A percentile compares a stretch with the other conserved stretches of the same genome.
These are phyloP conservation scores for Penicillium hesseltinei DNA, from an alignment of 2,329 filamentous ascomycete species.

Conservation along the genomic window DNA sequence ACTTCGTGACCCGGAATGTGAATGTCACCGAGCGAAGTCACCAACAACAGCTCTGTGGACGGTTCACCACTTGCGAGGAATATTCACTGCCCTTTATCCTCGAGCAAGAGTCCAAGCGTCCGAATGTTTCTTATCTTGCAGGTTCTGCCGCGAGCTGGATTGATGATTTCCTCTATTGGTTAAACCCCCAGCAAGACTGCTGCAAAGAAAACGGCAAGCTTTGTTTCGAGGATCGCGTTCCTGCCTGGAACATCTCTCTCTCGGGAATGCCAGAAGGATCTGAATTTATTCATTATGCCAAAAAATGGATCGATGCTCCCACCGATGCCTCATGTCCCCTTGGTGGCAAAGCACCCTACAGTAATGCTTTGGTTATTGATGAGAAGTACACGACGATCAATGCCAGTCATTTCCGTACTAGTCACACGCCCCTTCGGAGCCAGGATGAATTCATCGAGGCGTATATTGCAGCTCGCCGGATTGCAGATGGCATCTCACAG, in stretches of 20 bases:
- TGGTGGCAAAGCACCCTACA: slow-evolving; percentile 83
- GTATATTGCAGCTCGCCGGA: slow-evolving; percentile 84
- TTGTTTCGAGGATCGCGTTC: slow-evolving; percentile 76
- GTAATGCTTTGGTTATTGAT: slow-evolving; percentile 78
- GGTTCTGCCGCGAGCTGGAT: slow-evolving; percentile 92
- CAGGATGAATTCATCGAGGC: slow-evolving; percentile 92
- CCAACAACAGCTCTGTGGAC: slow-evolving; percentile 84
- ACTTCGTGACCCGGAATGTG: slow-evolving; percentile 83
- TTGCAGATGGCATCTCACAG: slow-evolving; percentile 70
- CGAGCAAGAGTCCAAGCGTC: slow-evolving; percentile 89
- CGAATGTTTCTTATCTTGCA: slow-evolving; percentile 82
- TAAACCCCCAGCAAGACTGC: slow-evolving; percentile 81
- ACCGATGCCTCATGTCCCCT: slow-evolving; percentile 83
- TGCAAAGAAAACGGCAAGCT: slow-evolving; percentile 69
- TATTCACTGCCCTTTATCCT: slow-evolving; percentile 84
- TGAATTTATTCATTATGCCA: slow-evolving; percentile 85
- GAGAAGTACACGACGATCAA: slow-evolving; percentile 63
- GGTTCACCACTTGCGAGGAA: slow-evolving; percentile 83
- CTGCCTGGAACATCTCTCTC: slow-evolving; percentile 85
- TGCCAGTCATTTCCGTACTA: slow-evolving; percentile 88
- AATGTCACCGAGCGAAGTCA: slow-evolving; percentile 73
- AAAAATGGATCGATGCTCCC: slow-evolving; percentile 77
- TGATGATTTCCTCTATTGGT: slow-evolving; percentile 93
- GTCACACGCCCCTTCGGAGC: slow-evolving; percentile 79
- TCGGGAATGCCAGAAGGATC: slow-evolving; percentile 86